Conservation (phyloP, 352 stramenopile genomes). For the Globisporangium nodosum region DNA sequence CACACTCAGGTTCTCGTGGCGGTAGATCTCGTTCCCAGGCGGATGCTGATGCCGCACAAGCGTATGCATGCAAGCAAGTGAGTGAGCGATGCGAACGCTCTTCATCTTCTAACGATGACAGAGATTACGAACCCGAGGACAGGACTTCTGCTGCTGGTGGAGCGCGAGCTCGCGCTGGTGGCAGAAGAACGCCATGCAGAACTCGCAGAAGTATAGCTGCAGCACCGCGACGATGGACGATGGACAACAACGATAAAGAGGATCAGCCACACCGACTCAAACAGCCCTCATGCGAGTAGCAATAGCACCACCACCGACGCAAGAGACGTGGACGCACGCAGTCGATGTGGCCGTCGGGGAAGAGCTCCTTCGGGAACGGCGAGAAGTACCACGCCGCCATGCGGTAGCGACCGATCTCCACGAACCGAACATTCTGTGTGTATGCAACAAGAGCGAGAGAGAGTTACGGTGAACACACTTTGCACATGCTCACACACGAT, state of each 20-base stretch:
- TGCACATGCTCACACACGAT: neutral
- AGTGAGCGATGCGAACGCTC: neutral
- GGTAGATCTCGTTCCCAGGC: conserved; percentile 90
- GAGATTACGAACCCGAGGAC: conserved; percentile 36
- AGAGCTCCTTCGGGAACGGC: conserved; percentile 95
- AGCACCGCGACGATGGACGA: neutral
- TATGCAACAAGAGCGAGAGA: no score
- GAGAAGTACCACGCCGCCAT: conserved; percentile 98
- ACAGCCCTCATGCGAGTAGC: neutral
- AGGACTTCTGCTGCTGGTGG: conserved; percentile 63
- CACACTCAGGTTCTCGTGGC: conserved; percentile 92
- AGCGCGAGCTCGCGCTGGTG: conserved; percentile 63
- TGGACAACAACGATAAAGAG: neutral
- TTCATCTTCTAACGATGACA: neutral
- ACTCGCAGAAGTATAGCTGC: conserved; percentile 88
- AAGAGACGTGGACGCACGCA: conserved; percentile 38
- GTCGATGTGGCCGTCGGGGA: conserved; percentile 79
- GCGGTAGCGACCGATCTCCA: conserved; percentile 92
- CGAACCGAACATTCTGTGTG: conserved; percentile 91
- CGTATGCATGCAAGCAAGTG: neutral
- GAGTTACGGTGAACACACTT: no score
- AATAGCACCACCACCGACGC: no score
- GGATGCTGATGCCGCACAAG: conserved; percentile 42
- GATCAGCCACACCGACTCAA: neutral
- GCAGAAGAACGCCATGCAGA: conserved; percentile 86